A percentile compares a stretch with the other conserved stretches of the same genome.
Conservation (phyloP, 2,329 filamentous ascomycete genomes). For the Cercospora berteroae region DNA sequence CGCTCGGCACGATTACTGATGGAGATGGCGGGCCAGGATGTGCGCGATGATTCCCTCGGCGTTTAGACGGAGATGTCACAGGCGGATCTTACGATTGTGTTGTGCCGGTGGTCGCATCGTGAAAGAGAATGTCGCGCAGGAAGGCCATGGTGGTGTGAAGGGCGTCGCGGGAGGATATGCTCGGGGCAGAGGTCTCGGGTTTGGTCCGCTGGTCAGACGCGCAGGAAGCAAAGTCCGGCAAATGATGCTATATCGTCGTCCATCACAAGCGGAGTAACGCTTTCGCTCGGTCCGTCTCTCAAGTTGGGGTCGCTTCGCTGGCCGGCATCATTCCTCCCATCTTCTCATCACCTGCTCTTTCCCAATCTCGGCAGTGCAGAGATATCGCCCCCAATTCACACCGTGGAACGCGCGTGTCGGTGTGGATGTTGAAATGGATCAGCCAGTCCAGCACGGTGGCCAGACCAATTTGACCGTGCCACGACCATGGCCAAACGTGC, state of each 20-base stretch:
- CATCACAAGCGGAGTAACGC: not conserved
- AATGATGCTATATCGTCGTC: slow-evolving; percentile 2
- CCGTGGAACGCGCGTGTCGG: not conserved
- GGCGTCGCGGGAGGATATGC: not conserved
- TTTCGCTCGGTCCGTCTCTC: slow-evolving; percentile 1
- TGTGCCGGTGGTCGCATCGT: not conserved
- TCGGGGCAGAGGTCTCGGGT: not conserved
- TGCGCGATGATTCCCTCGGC: not conserved
- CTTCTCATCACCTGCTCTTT: not conserved
- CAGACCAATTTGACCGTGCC: not conserved
- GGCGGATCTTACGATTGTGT: slow-evolving; percentile 1
- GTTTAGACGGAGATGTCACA: slow-evolving; percentile 7
- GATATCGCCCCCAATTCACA: not conserved
- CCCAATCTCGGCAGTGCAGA: not conserved
- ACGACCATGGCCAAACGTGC: not conserved
- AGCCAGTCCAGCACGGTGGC: not conserved
- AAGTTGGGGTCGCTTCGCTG: slow-evolving; percentile 2
- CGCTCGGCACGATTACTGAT: not conserved
- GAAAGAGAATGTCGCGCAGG: not conserved
- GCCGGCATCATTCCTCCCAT: not conserved
- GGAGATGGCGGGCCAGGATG: not conserved
- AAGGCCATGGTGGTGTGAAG: not conserved
- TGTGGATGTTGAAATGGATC: not conserved
- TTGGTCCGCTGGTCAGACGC: not conserved
- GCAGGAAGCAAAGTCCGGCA: slow-evolving; percentile 1